Evolutionary conservation across 1,284 basidiomycete species (phyloP).

Genomic region (Malassezia restricta): DNA sequence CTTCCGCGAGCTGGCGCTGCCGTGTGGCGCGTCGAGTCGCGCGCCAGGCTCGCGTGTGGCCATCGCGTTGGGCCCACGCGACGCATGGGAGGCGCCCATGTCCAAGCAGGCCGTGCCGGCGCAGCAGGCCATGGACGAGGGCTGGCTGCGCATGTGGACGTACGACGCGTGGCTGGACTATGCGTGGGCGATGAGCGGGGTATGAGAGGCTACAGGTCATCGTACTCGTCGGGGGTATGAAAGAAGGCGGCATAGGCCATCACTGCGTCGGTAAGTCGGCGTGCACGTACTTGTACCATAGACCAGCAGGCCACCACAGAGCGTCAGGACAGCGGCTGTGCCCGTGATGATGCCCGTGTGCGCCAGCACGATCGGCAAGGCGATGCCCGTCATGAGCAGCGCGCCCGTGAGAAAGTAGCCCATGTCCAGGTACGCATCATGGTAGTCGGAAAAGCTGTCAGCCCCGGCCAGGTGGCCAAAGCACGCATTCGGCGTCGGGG

Average conservation of each 20-base stretch:
- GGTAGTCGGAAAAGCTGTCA: slow-evolving; percentile 53
- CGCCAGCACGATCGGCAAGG: slow-evolving; percentile 78
- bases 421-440: slow-evolving; percentile 58
- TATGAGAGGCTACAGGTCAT: slow-evolving; percentile 40
- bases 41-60: background rate
- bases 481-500: slow-evolving; percentile 85
- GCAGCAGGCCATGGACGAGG: background rate
- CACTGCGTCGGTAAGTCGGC: slow-evolving; percentile 7
- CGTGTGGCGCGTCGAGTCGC: background rate
- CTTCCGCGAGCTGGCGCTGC: background rate
- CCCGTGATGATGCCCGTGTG: slow-evolving; percentile 78
- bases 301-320: slow-evolving; percentile 81
- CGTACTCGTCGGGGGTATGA: slow-evolving; percentile 46
- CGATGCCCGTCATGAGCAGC: slow-evolving; percentile 78
- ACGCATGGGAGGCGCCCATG: background rate
- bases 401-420: slow-evolving; percentile 86
- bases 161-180: slow-evolving; percentile 14
- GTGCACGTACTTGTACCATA: slow-evolving; percentile 76
- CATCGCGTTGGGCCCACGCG: background rate
- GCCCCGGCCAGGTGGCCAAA: slow-evolving; percentile 51
- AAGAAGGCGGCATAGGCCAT: slow-evolving; percentile 19
- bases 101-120: background rate
- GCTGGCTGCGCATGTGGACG: slow-evolving; percentile 45
- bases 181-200: slow-evolving; percentile 24
- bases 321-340: slow-evolving; percentile 83